Base-by-base conservation (phyloP, 148 eudicot species). In the Linanthus parryae region DNA sequence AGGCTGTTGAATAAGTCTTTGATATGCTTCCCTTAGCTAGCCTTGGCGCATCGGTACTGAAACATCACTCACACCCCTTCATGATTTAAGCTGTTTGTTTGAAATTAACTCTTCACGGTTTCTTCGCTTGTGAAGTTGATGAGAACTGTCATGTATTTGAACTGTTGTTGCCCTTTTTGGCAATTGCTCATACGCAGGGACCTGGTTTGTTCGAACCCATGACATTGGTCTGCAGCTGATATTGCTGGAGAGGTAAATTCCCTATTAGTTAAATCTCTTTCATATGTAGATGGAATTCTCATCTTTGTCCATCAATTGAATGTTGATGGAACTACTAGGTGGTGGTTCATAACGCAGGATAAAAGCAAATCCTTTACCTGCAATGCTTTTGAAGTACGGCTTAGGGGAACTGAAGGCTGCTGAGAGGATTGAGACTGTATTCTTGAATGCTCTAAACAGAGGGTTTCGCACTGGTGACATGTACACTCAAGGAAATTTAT, bases 11-110 rank as follows among this genome's bases (percentile, higher is more conserved):
- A n/a, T n/a, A n/a, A n/a, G n/a, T n/a, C n/a, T n/a, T 91, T 56
- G 98, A 95, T 48, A 74, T 91, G 98, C 94, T 91, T 61, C 85
- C 98, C 33, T 91, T 95, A 49, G 98, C 98, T 51, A 86, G 98
- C 69, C 71, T 85, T 28, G 79, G 95, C 31, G 79, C 58, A 69
- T 70, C 84, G 78, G 95, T 91, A 86, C 22, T 31, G n/a, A n/a
- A n/a, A n/a, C n/a, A n/a, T n/a, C n/a, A n/a, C n/a, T n/a, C n/a
- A n/a, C n/a, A n/a, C n/a, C n/a, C n/a, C n/a, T n/a, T n/a, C n/a
- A n/a, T n/a, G n/a, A n/a, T n/a, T n/a, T n/a, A n/a, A n/a, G n/a
- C n/a, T n/a, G n/a, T n/a, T n/a, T n/a, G n/a, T n/a, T n/a, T n/a
- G n/a, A n/a, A n/a, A n/a, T 22, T 11, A 11, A 48, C 18, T 35